A percentile compares a stretch with the other conserved stretches of the same genome.
These are phyloP conservation scores for Phytophthora constricta DNA, from an alignment of 352 stramenopile genomes.

Conservation along the genomic window DNA sequence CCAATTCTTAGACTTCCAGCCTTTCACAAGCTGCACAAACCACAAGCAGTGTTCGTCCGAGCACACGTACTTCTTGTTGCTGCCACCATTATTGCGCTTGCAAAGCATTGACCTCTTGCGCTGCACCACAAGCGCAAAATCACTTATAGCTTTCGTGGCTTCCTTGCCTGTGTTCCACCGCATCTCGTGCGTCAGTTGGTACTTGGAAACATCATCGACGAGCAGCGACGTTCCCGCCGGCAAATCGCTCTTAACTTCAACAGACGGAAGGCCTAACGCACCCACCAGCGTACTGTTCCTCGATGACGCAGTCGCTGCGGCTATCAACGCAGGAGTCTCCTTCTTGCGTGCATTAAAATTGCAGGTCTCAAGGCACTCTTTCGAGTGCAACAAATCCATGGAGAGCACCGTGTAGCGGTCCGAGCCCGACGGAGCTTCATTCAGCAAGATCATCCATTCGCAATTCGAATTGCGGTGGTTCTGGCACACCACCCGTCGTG, in stretches of 20 bases:
- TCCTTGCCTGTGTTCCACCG: slow-evolving; percentile 83
- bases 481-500: slow-evolving; percentile 66
- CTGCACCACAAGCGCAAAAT: slow-evolving; percentile 81
- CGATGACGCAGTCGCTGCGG: neutral
- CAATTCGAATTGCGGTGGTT: slow-evolving; percentile 82
- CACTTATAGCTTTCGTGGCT: slow-evolving; percentile 76
- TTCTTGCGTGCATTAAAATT: slow-evolving; percentile 77
- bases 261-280: slow-evolving; percentile 3
- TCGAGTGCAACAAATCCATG: slow-evolving; percentile 67
- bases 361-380: slow-evolving; percentile 78
- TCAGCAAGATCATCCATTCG: slow-evolving; percentile 65
- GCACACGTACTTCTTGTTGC: slow-evolving; percentile 90
- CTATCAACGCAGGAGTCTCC: slow-evolving; percentile 14
- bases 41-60: slow-evolving; percentile 74
- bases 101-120: slow-evolving; percentile 81
- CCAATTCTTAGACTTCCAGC: slow-evolving; percentile 89
- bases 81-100: slow-evolving; percentile 82
- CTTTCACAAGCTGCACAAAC: slow-evolving; percentile 84
- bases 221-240: slow-evolving; percentile 43
- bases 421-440: slow-evolving; percentile 45
- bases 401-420: slow-evolving; percentile 65
- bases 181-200: slow-evolving; percentile 81
- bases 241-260: slow-evolving; percentile 1
- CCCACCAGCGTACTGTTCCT: slow-evolving; percentile 8
- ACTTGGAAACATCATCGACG: slow-evolving; percentile 69